Conservation (phyloP, 257 asterid species). For the Forsythia suspensa region DNA sequence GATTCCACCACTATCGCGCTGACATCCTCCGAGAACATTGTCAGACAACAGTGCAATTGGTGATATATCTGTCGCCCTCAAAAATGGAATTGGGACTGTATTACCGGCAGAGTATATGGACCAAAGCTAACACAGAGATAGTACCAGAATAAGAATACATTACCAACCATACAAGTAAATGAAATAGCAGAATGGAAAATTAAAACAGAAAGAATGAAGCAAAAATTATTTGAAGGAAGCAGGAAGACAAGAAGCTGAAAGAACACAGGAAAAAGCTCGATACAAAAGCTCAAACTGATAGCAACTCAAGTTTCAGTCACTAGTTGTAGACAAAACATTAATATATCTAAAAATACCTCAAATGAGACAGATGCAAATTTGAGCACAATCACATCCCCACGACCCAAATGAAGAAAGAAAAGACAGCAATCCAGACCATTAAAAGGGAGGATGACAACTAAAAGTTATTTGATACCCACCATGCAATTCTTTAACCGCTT, state of each 20-base stretch:
- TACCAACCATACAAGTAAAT: not conserved
- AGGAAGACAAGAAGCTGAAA: slow-evolving; percentile 5
- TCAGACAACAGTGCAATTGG: slow-evolving; percentile 94
- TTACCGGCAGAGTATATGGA: slow-evolving; percentile 98
- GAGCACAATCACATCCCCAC: no score
- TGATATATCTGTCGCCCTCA: slow-evolving; percentile 91
- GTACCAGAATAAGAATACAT: not conserved
- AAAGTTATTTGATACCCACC: no score
- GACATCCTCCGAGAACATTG: slow-evolving; percentile 72
- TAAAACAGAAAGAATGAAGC: not conserved
- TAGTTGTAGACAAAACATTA: no score
- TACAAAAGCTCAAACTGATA: not conserved
- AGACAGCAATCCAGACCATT: no score
- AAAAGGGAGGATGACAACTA: no score
- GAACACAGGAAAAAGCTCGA: not conserved
- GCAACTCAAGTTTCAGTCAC: not conserved
- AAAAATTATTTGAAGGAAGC: not conserved
- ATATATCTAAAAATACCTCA: no score
- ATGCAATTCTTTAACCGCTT: no score
- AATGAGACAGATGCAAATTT: no score
- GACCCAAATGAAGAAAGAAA: no score
- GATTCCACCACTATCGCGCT: slow-evolving; percentile 55
- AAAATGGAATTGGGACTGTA: slow-evolving; percentile 90
- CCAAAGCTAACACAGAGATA: slow-evolving; percentile 59
- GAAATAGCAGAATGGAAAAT: not conserved